A percentile compares a stretch with the other conserved stretches of the same genome.
Conservation (phyloP, 768 basidiomycete species). For the Tricholoma terreum region DNA sequence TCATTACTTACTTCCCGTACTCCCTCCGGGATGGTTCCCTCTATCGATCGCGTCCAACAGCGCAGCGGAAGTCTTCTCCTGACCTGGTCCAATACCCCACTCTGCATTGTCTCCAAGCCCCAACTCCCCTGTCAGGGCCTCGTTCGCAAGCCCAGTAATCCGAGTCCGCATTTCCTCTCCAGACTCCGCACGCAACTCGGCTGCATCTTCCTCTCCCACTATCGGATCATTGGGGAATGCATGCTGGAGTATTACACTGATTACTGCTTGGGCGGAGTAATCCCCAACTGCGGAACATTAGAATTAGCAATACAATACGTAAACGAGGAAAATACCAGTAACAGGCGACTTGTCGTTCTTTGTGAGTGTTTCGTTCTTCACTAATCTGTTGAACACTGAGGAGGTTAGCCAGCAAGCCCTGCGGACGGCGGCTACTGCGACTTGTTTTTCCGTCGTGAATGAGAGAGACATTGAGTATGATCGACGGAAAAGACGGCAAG, state of each 20-base stretch:
- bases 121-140: slow-evolving; percentile 59
- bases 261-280: slow-evolving; percentile 89
- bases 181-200: slow-evolving; percentile 59
- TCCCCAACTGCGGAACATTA: slow-evolving; percentile 67
- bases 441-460: slow-evolving; percentile 66
- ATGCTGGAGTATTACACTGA: slow-evolving; percentile 71
- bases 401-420: slow-evolving; percentile 82
- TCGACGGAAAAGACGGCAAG: slow-evolving; percentile 16
- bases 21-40: slow-evolving; percentile 73
- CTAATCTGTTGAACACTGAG: slow-evolving; percentile 81
- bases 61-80: slow-evolving; percentile 49
- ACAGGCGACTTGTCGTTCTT: slow-evolving; percentile 94
- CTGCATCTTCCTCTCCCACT: slow-evolving; percentile 93
- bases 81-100: slow-evolving; percentile 73
- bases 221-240: slow-evolving; percentile 86
- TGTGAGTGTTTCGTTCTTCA: slow-evolving; percentile 80
- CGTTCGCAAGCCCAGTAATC: slow-evolving; percentile 81
- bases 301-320: slow-evolving; percentile 1
- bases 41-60: slow-evolving; percentile 86
- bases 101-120: slow-evolving; percentile 51
- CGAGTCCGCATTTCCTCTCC: slow-evolving; percentile 49
- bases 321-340: slow-evolving; percentile 50
- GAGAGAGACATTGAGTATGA: slow-evolving; percentile 47
- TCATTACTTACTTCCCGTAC: slow-evolving; percentile 60
- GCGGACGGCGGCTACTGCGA: slow-evolving; percentile 85